Percentiles rank a stretch among this genome's conserved stretches.
Evolutionary conservation across 345 rosid species (phyloP).

Genomic region (Eucalyptus pauciflora): DNA sequence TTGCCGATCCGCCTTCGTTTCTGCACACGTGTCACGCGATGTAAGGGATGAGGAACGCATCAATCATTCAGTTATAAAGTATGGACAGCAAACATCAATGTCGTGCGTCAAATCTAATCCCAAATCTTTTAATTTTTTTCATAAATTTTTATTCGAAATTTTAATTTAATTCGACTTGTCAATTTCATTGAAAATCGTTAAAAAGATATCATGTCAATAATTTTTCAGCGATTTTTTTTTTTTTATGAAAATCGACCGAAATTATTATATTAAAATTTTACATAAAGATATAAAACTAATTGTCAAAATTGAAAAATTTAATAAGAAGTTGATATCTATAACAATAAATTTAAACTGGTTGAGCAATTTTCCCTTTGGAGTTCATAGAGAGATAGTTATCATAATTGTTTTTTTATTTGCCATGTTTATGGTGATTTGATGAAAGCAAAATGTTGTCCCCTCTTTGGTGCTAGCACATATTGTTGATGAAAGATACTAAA

Average conservation of each 20-base stretch:
- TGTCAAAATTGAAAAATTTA: neutral
- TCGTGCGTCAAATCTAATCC: neutral
- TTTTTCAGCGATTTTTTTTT: neutral
- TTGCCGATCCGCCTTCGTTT: neutral
- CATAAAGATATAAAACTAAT: rapidly evolving
- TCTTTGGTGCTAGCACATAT: neutral
- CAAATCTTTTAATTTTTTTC: neutral
- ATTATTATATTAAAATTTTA: neutral
- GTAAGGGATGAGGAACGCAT: neutral
- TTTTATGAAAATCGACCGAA: rapidly evolving
- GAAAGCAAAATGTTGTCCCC: neutral
- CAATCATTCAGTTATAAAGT: neutral
- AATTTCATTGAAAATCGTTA: no score
- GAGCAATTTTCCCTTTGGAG: neutral
- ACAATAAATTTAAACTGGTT: rapidly evolving
- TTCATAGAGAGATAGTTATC: neutral
- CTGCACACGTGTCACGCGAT: neutral
- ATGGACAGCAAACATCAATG: neutral
- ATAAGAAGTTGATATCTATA: no score
- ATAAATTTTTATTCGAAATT: neutral
- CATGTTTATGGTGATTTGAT: neutral
- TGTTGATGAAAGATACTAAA: neutral
- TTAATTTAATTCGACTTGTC: no score
- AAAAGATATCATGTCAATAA: no score
- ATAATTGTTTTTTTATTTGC: neutral